Conservation (phyloP, 129 eudicot genomes). For the Ambrosia trifida region DNA sequence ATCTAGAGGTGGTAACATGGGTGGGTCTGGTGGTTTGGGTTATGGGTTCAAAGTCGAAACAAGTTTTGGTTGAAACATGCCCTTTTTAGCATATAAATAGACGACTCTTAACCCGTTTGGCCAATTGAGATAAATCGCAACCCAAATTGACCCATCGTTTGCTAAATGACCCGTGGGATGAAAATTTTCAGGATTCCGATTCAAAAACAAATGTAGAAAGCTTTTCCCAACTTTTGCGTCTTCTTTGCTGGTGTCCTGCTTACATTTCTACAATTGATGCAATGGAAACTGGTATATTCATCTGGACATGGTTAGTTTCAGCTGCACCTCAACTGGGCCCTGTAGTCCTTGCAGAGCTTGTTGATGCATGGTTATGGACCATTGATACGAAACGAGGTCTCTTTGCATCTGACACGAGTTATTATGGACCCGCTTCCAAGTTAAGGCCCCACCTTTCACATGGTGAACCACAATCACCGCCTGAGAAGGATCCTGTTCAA, state of each 20-base stretch:
- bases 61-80: not conserved
- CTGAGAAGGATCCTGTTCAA: slow-evolving; percentile 87
- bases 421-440: slow-evolving; percentile 89
- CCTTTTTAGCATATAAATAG: slow-evolving; percentile 3
- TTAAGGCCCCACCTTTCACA: slow-evolving; percentile 86
- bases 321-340: slow-evolving; percentile 96
- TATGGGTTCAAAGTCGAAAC: not conserved
- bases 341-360: slow-evolving; percentile 95
- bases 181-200: slow-evolving; percentile 64
- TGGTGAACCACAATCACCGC: slow-evolving; percentile 81
- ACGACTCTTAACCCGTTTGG: not conserved
- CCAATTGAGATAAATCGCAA: slow-evolving; percentile 6
- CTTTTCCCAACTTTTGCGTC: slow-evolving; percentile 98
- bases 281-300: slow-evolving; percentile 93
- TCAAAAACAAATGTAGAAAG: slow-evolving; percentile 69
- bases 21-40: slow-evolving; percentile 1
- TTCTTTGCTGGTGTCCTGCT: slow-evolving; percentile 99
- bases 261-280: slow-evolving; percentile 88
- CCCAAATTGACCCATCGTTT: not conserved
- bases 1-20: not conserved
- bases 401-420: slow-evolving; percentile 88
- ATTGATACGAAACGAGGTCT: slow-evolving; percentile 93
- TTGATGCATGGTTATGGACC: slow-evolving; percentile 99
- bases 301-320: slow-evolving; percentile 99
- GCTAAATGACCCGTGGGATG: slow-evolving; percentile 10